Percentiles rank a stretch among this genome's conserved stretches.
phyloP scores from a whole-genome alignment of 1,284 basidiomycete genomes.

The Ustilago sp. region DNA sequence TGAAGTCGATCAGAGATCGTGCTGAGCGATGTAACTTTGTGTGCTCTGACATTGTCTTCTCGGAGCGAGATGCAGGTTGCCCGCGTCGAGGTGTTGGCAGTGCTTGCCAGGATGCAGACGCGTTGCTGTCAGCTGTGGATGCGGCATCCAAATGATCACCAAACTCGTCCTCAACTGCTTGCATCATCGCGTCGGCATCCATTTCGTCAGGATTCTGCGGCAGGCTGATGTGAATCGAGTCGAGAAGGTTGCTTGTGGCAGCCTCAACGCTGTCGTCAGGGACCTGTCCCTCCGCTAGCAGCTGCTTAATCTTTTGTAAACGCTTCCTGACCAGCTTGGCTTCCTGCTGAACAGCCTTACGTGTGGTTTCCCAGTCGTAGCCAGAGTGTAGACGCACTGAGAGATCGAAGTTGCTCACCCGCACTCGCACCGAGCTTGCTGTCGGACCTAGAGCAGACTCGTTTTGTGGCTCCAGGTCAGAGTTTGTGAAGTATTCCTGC shows the following conservation, averaged over 20 bases:
- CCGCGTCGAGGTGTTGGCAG: slow-evolving; percentile 25
- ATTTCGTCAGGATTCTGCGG: slow-evolving; percentile 46
- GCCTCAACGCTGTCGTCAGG: slow-evolving; percentile 85
- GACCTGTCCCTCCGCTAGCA: slow-evolving; percentile 90
- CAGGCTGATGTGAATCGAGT: slow-evolving; percentile 79
- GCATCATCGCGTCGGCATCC: slow-evolving; percentile 75
- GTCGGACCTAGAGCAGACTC: slow-evolving; percentile 29
- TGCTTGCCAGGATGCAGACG: slow-evolving; percentile 56
- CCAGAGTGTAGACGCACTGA: slow-evolving; percentile 69
- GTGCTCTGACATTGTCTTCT: not conserved
- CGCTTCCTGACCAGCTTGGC: slow-evolving; percentile 86
- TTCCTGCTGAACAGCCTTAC: slow-evolving; percentile 86
- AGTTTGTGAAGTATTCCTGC: slow-evolving; percentile 52
- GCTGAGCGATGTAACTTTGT: slow-evolving; percentile 81
- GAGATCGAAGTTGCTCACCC: slow-evolving; percentile 50
- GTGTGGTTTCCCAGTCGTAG: slow-evolving; percentile 90
- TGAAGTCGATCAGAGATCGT: slow-evolving; percentile 85
- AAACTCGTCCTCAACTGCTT: slow-evolving; percentile 86
- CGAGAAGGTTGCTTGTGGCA: slow-evolving; percentile 84
- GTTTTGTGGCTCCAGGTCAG: slow-evolving; percentile 36
- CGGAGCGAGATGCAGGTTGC: slow-evolving; percentile 1
- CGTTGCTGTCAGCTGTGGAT: slow-evolving; percentile 36
- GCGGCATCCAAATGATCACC: slow-evolving; percentile 72
- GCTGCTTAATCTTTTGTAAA: slow-evolving; percentile 89
- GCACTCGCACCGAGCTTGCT: slow-evolving; percentile 46